Evolutionary conservation across 2,329 filamentous ascomycete species (phyloP).

Genomic region (Fusarium sp.): DNA sequence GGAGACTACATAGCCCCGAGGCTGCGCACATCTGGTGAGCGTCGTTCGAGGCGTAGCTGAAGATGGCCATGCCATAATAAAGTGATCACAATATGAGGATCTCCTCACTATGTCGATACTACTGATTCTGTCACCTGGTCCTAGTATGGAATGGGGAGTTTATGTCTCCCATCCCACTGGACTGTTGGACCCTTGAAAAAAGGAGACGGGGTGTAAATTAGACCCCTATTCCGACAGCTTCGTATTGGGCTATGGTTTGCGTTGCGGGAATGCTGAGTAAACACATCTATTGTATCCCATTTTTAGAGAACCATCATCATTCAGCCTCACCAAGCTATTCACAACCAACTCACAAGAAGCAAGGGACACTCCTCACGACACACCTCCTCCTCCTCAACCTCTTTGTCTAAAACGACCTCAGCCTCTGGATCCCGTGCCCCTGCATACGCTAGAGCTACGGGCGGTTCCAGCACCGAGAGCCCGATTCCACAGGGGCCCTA

Average conservation of each 20-base stretch:
- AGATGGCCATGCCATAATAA: neutral
- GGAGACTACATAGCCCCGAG: neutral
- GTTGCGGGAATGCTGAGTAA: neutral
- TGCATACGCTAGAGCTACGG: conserved; percentile 28
- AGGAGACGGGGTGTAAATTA: conserved; percentile 34
- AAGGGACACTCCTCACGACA: neutral
- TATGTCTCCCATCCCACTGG: neutral
- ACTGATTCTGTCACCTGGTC: neutral
- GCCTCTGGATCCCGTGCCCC: conserved; percentile 29
- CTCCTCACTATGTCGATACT: neutral
- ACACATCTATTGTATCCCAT: neutral
- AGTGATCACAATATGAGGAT: neutral
- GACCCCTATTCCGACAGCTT: conserved; percentile 32
- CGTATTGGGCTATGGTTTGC: neutral
- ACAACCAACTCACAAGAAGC: neutral
- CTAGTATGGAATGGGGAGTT: neutral
- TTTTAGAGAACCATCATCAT: neutral
- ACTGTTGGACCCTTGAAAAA: conserved; percentile 13
- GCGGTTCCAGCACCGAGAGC: conserved; percentile 28
- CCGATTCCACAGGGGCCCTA: conserved; percentile 27
- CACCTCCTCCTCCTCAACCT: neutral
- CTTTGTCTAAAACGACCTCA: neutral
- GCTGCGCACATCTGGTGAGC: neutral
- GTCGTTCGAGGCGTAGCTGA: neutral
- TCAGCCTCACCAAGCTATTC: neutral